These are phyloP conservation scores for Pseudopyrenochaeta lycopersici DNA, from an alignment of 2,329 filamentous ascomycete species.

Conservation along the genomic window DNA sequence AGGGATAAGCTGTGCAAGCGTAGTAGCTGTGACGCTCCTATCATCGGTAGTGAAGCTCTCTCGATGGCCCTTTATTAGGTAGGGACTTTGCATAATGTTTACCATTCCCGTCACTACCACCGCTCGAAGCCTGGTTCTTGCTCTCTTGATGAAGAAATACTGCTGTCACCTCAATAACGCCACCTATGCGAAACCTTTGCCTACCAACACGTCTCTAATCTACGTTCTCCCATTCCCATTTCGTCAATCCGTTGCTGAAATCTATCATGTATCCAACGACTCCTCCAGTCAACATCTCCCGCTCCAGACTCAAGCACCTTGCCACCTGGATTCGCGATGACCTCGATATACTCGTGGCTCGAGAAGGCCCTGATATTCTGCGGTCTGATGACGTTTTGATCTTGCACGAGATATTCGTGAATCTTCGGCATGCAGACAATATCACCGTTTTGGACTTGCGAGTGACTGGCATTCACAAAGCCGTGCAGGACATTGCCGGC, in stretches of 20 bases:
- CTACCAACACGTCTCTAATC: not conserved
- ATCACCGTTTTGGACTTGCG: conserved; percentile 49
- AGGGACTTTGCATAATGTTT: too few relatives aligned
- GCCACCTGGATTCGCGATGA: conserved; percentile 59
- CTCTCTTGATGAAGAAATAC: not conserved
- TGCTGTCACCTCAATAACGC: not conserved
- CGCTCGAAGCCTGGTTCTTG: not conserved
- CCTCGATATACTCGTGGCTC: conserved; percentile 56
- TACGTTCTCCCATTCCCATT: not conserved
- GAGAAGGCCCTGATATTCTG: conserved; percentile 54
- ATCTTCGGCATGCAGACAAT: conserved; percentile 24
- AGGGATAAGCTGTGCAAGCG: not conserved
- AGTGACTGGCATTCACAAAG: conserved; percentile 57
- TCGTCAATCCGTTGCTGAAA: not conserved
- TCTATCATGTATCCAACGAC: conserved; percentile 12
- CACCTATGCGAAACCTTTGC: not conserved
- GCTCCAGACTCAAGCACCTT: conserved; percentile 44
- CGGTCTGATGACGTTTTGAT: conserved; percentile 54
- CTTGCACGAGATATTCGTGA: conserved; percentile 54
- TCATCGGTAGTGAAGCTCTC: too few relatives aligned
- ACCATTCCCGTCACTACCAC: conserved; percentile 1
- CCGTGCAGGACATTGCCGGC: conserved; percentile 54
- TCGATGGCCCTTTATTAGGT: too few relatives aligned
- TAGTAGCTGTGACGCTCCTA: too few relatives aligned
- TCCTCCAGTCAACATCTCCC: conserved; percentile 30